Evolutionary conservation across 2,329 filamentous ascomycete genomes (phyloP), one percentile per base, ranked within the genome.

Genomic region (Juglanconis oblonga): DNA sequence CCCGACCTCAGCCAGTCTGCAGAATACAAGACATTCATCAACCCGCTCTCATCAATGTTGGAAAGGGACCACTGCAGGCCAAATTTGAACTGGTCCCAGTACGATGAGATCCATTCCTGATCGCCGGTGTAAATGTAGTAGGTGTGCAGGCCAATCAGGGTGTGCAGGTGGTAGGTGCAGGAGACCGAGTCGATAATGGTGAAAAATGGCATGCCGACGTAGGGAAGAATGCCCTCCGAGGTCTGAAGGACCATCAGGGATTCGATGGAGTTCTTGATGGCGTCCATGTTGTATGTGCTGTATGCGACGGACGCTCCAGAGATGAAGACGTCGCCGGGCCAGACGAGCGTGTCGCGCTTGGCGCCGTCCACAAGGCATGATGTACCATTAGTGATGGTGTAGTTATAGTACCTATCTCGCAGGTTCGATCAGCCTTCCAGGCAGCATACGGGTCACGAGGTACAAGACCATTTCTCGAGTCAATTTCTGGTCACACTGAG

Each of bases 241-340:
- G 72, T 74, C 62, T 83, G 80, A 4, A 77, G 62, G 1, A 74
- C 73, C 55, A 82, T 82, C 58, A 82, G 73, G 0, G 75, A 74
- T 56, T 79, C 76, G 2, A 86, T 62, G 0, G 79, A 80, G 62
- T 82, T 82, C 17, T 76, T 74, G 7, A 84, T 73, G 40, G 77
- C 77, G 24, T 77, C 73, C 52, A 84, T 70, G 64, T 85, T 81
- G 33, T 79, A 78, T 0, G 82, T 85, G 7, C 80, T 82, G 2
- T 85, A 78, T 9, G 81, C 78, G 11, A 84, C 77, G 36, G 74
- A 77, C 3, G 83, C 82, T 0, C 83, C 74, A 4, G 82, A 80
- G 62, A 86, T 82, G 4, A 78, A 77, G 75, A 87, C 83, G 66
- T 88, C 85, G 1, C 85, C 85, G 10, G 84, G 79, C 83, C 84